Base-by-base conservation (phyloP, 805 yeast genomes). In the Suhomyces faveliae region DNA sequence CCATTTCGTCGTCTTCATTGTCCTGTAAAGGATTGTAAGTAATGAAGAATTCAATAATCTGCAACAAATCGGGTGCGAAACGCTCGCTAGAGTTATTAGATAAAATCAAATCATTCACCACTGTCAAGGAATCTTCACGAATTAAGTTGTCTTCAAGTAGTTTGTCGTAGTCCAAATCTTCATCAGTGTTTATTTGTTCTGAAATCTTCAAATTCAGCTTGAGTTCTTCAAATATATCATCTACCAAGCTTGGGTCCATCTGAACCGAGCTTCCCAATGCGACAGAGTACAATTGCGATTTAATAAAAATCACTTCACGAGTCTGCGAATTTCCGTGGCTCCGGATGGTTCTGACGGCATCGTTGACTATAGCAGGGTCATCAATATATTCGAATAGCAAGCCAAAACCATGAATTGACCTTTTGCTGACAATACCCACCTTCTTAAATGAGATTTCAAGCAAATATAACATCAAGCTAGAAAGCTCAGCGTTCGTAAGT, bases 51-150 rank as follows among this genome's bases (percentile, higher is more conserved):
- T 49, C 46, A n/a, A 63, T 51, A 12, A 62, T 46, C 1, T 52
- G 37, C 13, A 66, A 42, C 11, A 63, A 51, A 40, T 46, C 45
- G 27, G 50, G 44, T 33, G 55, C 12, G 43, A 40, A 48, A 4
- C 50, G 25, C 30, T 40, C 45, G 25, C 58, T 38, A 3, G 30
- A 33, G 22, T 52, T 55, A 39, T 38, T 49, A 4, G 58, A 47
- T 22, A 49, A 45, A 10, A 68, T 51, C 7, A 66, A 62, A 11
- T 68, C 64, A 17, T 73, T 71, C 21, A 78, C 59, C 6, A 76
- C 68, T 24, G 71, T 61, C 45, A 83, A 63, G 0, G 80, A 71
- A 20, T 81, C 80, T 47, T 78, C 82, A 43, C 85, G 76, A 5
- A 76, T 62, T 48, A 73, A 74, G 54, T 80, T 77, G 24, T 68